phyloP scores from a whole-genome alignment of 345 rosid species.

The Rhodamnia rubescens region DNA sequence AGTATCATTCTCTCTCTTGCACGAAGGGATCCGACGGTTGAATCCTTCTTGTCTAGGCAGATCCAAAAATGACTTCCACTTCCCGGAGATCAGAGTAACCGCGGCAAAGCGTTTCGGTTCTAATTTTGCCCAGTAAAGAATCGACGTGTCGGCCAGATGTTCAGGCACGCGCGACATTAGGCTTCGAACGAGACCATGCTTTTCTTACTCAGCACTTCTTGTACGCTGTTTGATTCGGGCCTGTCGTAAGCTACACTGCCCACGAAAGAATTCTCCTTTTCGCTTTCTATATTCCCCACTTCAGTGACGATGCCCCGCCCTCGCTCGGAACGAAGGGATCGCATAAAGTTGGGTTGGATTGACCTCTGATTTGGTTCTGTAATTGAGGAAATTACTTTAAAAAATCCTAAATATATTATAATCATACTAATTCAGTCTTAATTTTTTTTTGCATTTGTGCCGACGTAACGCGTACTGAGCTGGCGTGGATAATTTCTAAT shows the following conservation, averaged over 20 bases:
- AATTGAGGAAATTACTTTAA: background rate
- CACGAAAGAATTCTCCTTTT: background rate
- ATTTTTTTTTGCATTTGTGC: no score
- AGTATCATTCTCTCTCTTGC: no score
- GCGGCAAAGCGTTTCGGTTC: background rate
- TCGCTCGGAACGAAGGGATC: background rate
- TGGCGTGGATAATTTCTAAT: no score
- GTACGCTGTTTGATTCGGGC: background rate
- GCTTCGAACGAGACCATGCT: background rate
- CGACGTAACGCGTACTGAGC: no score
- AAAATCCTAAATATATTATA: no score
- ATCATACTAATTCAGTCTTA: no score
- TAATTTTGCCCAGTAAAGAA: background rate
- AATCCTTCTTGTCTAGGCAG: background rate
- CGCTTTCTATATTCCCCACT: background rate
- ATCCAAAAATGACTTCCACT: background rate
- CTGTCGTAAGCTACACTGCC: background rate
- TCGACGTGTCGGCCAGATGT: background rate
- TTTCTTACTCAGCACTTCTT: background rate
- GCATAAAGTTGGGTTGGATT: background rate
- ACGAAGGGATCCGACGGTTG: background rate
- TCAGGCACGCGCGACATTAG: background rate
- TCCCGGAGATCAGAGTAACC: background rate
- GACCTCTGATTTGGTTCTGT: background rate
- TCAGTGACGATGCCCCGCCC: background rate